Conservation (phyloP, 495 filamentous ascomycete species). For the Daldinia bambusicola region DNA sequence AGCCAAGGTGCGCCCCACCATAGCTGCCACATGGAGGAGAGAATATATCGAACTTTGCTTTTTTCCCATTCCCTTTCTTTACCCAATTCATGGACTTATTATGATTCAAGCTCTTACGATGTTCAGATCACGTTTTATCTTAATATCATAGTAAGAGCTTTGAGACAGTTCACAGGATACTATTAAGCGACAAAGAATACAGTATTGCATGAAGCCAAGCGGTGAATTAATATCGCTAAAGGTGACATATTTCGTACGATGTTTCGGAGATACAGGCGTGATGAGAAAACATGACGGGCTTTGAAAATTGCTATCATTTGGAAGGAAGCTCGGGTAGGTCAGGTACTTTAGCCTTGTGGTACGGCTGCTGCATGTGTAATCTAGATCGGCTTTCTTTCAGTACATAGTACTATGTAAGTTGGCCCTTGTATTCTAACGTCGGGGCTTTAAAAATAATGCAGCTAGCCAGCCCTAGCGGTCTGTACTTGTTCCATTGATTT, state of each 20-base stretch:
- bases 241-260: constrained; percentile 2
- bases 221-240: constrained; percentile 16
- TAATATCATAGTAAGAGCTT: neutral
- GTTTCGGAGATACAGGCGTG: constrained; percentile 25
- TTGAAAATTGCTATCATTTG: no score
- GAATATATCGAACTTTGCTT: constrained; percentile 12
- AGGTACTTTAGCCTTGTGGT: constrained; percentile 6
- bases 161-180: neutral
- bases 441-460: constrained; percentile 1
- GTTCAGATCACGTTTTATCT: constrained; percentile 1
- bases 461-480: neutral
- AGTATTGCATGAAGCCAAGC: constrained; percentile 26
- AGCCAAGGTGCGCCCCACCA: constrained; percentile 8
- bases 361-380: neutral
- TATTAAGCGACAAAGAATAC: neutral
- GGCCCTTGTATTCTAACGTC: neutral
- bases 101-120: constrained; percentile 24
- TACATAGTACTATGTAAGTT: no score
- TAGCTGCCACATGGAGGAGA: constrained; percentile 19
- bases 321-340: no score
- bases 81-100: constrained; percentile 18
- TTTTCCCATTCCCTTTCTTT: constrained; percentile 4
- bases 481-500: no score
- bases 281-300: neutral
- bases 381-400: constrained; percentile 3